phyloP scores from a whole-genome alignment of 1,284 basidiomycete genomes.

The Entoloma clypeatum region DNA sequence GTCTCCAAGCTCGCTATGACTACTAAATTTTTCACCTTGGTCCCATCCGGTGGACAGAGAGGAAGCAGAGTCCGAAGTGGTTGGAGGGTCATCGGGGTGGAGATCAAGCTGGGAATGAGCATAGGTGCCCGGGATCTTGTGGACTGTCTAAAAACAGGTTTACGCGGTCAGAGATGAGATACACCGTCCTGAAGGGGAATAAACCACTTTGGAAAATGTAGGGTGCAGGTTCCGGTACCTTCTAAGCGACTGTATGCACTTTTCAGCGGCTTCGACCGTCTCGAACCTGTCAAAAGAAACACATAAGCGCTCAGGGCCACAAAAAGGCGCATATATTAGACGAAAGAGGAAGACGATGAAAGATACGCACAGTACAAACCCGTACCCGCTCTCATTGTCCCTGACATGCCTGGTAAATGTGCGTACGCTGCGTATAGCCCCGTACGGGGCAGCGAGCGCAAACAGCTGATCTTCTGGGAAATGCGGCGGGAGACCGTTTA shows the following conservation, averaged over 20 bases:
- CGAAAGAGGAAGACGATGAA: slow-evolving; percentile 4
- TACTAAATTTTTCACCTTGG: slow-evolving; percentile 17
- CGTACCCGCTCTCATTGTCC: slow-evolving; percentile 67
- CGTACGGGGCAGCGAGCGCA: slow-evolving; percentile 51
- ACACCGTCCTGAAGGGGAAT: slow-evolving; percentile 1
- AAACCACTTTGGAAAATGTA: slow-evolving; percentile 53
- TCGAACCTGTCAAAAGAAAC: slow-evolving; percentile 48
- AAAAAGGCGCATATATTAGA: background rate
- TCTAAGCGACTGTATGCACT: slow-evolving; percentile 62
- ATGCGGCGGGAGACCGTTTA: slow-evolving; percentile 63
- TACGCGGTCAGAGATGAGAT: background rate
- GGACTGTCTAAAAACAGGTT: slow-evolving; percentile 51
- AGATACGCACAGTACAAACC: slow-evolving; percentile 67
- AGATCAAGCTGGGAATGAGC: slow-evolving; percentile 38
- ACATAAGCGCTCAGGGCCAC: slow-evolving; percentile 11
- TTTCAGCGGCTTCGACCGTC: slow-evolving; percentile 57
- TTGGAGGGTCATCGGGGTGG: slow-evolving; percentile 13
- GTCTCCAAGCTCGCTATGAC: slow-evolving; percentile 25
- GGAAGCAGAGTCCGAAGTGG: slow-evolving; percentile 4
- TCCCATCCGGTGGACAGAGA: slow-evolving; percentile 25
- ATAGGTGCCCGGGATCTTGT: slow-evolving; percentile 70
- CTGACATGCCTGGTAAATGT: slow-evolving; percentile 62
- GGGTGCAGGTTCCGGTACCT: slow-evolving; percentile 72
- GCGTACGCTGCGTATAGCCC: slow-evolving; percentile 54
- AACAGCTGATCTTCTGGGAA: slow-evolving; percentile 60